Conservation (phyloP, 2,329 filamentous ascomycete genomes). For the Saccharata proteae region DNA sequence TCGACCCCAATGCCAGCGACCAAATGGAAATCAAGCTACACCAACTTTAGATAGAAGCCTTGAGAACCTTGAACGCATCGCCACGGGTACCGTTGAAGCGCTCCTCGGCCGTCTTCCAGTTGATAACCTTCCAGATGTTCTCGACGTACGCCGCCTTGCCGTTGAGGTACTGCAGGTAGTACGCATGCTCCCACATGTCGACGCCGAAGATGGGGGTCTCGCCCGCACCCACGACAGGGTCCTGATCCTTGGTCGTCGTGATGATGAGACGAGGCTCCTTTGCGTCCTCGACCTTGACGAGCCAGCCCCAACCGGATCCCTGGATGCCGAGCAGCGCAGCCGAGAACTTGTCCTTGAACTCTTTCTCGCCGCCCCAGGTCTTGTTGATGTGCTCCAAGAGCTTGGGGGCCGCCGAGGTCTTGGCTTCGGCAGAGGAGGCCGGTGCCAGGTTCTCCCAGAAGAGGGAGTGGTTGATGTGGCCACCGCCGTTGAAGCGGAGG, state of each 20-base stretch:
- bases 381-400: constrained; percentile 49
- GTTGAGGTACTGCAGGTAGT: constrained; percentile 75
- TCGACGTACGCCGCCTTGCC: constrained; percentile 63
- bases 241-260: constrained; percentile 76
- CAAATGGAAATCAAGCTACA: too few species aligned
- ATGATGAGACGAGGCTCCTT: constrained; percentile 46
- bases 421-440: constrained; percentile 43
- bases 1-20: too few species aligned
- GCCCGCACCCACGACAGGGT: constrained; percentile 51
- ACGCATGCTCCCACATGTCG: constrained; percentile 92
- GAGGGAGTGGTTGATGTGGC: constrained; percentile 84
- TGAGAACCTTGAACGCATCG: constrained; percentile 27
- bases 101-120: constrained; percentile 60
- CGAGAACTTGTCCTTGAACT: constrained; percentile 55
- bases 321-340: constrained; percentile 58
- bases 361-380: constrained; percentile 56
- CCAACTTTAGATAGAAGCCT: constrained; percentile 18
- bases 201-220: constrained; percentile 63
- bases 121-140: constrained; percentile 67
- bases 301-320: constrained; percentile 82
- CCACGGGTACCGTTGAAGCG: constrained; percentile 40
- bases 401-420: constrained; percentile 41
- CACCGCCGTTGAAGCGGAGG: constrained; percentile 82
- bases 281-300: constrained; percentile 54
- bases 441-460: constrained; percentile 82